Percentiles rank a stretch among this genome's conserved stretches.
Evolutionary conservation across 192 early-diverging fungal species (phyloP).

Genomic region (Chytriomyces sp.): DNA sequence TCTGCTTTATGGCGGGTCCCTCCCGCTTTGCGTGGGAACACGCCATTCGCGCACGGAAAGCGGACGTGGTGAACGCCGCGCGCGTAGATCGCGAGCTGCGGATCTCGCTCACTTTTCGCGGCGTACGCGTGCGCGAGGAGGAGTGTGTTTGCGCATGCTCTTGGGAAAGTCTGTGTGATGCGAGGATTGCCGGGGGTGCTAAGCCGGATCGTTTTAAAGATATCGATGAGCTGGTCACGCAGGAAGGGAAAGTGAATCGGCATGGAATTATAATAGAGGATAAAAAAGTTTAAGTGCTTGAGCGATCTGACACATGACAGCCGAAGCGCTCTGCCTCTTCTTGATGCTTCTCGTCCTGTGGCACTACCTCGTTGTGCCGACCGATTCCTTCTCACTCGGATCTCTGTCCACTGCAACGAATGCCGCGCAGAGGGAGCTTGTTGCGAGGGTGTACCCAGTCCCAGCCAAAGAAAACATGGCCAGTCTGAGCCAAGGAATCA

Average conservation of each 20-base stretch:
- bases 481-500: not conserved
- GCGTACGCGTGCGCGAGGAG: not conserved
- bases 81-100: conserved; percentile 18
- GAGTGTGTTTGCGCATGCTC: conserved; percentile 10
- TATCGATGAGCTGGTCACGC: not conserved
- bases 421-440: not conserved
- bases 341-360: not conserved
- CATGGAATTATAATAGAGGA: conserved; percentile 14
- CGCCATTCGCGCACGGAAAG: conserved; percentile 42
- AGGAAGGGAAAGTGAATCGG: conserved; percentile 24
- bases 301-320: not conserved
- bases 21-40: conserved; percentile 56
- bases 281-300: not conserved
- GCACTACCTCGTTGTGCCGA: conserved; percentile 1
- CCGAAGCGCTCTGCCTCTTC: not conserved
- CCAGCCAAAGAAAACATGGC: not conserved
- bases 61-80: conserved; percentile 38
- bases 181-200: conserved; percentile 27
- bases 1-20: conserved; percentile 44
- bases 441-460: not conserved
- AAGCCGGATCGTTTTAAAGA: conserved; percentile 25
- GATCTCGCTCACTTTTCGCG: conserved; percentile 26
- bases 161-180: conserved; percentile 32
- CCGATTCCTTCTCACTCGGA: not conserved
- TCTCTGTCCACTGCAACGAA: not conserved